Evolutionary conservation across 2,329 filamentous ascomycete species (phyloP), one percentile per base, ranked within the genome.

Genomic region (Colletotrichum viniferum): DNA sequence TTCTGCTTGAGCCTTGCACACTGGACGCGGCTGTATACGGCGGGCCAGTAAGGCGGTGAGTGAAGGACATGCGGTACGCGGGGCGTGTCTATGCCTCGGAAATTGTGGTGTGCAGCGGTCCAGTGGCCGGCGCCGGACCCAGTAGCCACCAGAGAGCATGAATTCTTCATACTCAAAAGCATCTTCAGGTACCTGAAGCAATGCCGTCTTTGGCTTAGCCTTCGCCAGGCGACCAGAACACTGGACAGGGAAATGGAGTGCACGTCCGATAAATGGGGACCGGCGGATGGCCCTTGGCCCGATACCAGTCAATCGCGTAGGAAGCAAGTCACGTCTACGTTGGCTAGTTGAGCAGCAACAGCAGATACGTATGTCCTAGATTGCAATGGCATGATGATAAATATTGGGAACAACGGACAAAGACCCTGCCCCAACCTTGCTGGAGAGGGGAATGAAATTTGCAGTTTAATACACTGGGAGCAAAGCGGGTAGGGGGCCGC

Each of bases 41-140:
- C n/a, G 18, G 30, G 36, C 43, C 12, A 52, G 14, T 66, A 34
- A 28, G 43, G 56, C 38, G 56, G 48, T 16, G 10, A 30, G 36
- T n/a, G 18, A 48, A 18, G 38, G 38, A 48, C 38, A 48, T n/a
- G 38, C 18, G n/a, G 38, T 21, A 52, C 24, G 34, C 61, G 18
- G 16, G 58, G 28, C 26, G 30, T 28, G 55, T 30, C 26, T 52
- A 61, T 28, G 55, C 28, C 26, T 60, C 61, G 68, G 72, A 74
- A 72, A 72, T 74, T 72, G 69, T 66, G 38, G 62, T 74, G 60
- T 74, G 71, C 67, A 65, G 71, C 71, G 52, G 71, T 63, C 30
- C 71, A 24, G 32, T 26, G 67, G 30, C 36, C 67, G 28, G 71
- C 32, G 64, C 55, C 68, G 36, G 52, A 60, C 61, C 48, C 30